Evolutionary conservation across 352 stramenopile species (phyloP).

Genomic region (Pythium insidiosum): DNA sequence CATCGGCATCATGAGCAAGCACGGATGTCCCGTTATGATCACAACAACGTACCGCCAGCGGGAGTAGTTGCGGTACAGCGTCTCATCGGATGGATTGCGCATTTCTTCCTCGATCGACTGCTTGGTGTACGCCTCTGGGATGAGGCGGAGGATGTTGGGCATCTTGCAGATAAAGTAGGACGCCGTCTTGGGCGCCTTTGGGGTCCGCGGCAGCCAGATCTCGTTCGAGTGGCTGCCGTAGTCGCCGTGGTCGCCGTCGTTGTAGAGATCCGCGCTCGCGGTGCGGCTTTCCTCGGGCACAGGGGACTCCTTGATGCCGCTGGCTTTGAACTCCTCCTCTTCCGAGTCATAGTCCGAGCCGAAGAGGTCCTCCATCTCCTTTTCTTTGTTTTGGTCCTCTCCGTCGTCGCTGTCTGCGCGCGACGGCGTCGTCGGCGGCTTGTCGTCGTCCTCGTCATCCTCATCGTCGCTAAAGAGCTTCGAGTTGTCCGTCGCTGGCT

Average conservation of each 20-base stretch:
- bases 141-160: conserved; percentile 79
- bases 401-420: conserved; percentile 18
- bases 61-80: conserved; percentile 82
- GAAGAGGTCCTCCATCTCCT: conserved; percentile 87
- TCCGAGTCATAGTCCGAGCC: conserved; percentile 86
- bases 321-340: conserved; percentile 86
- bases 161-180: conserved; percentile 75
- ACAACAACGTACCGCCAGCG: conserved; percentile 45
- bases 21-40: conserved; percentile 21
- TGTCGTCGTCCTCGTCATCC: conserved; percentile 31
- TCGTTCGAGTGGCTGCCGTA: conserved; percentile 30
- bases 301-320: conserved; percentile 77
- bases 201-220: conserved; percentile 70
- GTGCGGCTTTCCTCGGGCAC: conserved; percentile 49
- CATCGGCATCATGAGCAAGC: too few species aligned
- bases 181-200: conserved; percentile 52
- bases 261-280: conserved; percentile 28
- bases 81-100: conserved; percentile 77
- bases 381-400: conserved; percentile 38
- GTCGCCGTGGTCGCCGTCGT: conserved; percentile 18
- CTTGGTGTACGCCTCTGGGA: conserved; percentile 72
- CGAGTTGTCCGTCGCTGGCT: conserved; percentile 19
- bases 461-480: conserved; percentile 74
- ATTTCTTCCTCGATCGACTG: conserved; percentile 72
- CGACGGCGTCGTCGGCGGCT: conserved; percentile 11